Evolutionary conservation across 768 basidiomycete species (phyloP).

Genomic region (Serendipita sp.): DNA sequence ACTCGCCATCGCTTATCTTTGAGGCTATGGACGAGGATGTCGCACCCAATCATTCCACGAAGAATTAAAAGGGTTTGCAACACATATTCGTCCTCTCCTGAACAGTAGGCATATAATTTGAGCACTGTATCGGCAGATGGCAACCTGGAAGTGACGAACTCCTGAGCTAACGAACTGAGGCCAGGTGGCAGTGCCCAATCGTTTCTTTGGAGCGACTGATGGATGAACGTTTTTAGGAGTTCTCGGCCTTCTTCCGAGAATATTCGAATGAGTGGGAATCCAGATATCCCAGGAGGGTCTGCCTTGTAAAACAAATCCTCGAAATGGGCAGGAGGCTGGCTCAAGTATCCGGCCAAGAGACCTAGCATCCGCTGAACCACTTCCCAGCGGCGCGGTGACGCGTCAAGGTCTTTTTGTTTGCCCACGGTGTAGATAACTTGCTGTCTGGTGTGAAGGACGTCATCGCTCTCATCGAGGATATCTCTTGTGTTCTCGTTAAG

Average conservation of each 20-base stretch:
- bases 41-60: constrained; percentile 29
- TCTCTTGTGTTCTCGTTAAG: constrained; percentile 11
- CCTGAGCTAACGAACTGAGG: constrained; percentile 13
- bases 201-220: constrained; percentile 12
- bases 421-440: constrained; percentile 35
- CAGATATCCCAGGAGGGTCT: not conserved
- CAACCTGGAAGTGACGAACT: constrained; percentile 16
- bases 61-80: constrained; percentile 23
- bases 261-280: constrained; percentile 7
- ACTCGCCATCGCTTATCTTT: constrained; percentile 32
- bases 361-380: constrained; percentile 25
- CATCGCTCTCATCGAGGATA: constrained; percentile 12
- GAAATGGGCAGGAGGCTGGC: too few relatives aligned
- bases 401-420: constrained; percentile 23
- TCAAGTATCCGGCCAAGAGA: constrained; percentile 15
- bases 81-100: not conserved
- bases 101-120: constrained; percentile 11
- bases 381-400: constrained; percentile 29
- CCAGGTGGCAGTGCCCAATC: constrained; percentile 12
- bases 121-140: constrained; percentile 8
- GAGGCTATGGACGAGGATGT: constrained; percentile 26
- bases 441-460: constrained; percentile 31
- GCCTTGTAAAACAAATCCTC: not conserved
- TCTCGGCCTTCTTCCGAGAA: not conserved
- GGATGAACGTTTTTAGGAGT: constrained; percentile 14